A percentile compares a stretch with the other conserved stretches of the same genome.
Conservation (phyloP, 2,329 filamentous ascomycete genomes). For the Neonectria ditissima region DNA sequence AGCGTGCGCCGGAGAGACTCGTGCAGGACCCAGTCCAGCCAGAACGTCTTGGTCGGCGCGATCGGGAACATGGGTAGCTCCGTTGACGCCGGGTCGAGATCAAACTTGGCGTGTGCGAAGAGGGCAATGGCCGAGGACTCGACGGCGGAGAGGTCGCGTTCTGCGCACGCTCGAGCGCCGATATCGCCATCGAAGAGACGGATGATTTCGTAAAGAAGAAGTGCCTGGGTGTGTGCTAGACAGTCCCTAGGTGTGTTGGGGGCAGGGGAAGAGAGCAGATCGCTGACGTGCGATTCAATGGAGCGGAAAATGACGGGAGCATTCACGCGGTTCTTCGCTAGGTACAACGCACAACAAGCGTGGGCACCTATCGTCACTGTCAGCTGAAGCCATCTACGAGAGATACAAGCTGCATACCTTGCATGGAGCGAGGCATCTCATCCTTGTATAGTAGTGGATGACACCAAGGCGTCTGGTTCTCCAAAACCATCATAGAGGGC, state of each 20-base stretch:
- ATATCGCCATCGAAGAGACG: constrained; percentile 64
- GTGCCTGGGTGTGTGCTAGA: constrained; percentile 60
- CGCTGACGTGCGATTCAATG: constrained; percentile 58
- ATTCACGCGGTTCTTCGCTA: constrained; percentile 62
- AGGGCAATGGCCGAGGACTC: constrained; percentile 51
- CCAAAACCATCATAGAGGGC: constrained; percentile 59
- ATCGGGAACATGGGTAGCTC: constrained; percentile 51
- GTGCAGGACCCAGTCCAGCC: constrained; percentile 64
- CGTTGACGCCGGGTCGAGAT: constrained; percentile 29
- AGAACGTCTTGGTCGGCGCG: constrained; percentile 57
- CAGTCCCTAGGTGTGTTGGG: constrained; percentile 45
- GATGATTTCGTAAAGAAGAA: constrained; percentile 63
- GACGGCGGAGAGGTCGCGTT: constrained; percentile 48
- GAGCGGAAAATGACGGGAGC: constrained; percentile 60
- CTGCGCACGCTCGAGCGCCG: constrained; percentile 53
- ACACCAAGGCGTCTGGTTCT: constrained; percentile 65
- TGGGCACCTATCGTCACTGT: constrained; percentile 58
- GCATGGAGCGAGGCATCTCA: constrained; percentile 62
- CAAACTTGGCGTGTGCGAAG: constrained; percentile 48
- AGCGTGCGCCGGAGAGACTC: constrained; percentile 66
- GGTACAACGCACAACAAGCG: constrained; percentile 65
- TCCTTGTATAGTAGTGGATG: constrained; percentile 64
- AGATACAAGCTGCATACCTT: constrained; percentile 51
- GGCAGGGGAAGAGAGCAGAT: constrained; percentile 54
- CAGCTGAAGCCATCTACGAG: background rate